These are phyloP conservation scores for Dothideomycetes sp. DNA, from an alignment of 2,329 filamentous ascomycete genomes.

Conservation along the genomic window DNA sequence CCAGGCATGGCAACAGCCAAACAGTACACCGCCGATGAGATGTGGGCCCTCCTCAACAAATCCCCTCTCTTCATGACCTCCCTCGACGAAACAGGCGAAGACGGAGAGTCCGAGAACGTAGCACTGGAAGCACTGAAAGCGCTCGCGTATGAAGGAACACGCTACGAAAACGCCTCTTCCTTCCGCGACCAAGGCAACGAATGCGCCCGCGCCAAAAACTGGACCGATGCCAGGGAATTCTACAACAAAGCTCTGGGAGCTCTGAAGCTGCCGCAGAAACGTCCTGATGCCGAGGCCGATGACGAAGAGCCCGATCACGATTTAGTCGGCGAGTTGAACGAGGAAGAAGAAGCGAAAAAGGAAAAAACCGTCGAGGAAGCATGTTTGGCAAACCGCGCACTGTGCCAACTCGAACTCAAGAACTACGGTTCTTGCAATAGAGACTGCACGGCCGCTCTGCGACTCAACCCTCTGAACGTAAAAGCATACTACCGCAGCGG, in stretches of 20 bases:
- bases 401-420: conserved; percentile 77
- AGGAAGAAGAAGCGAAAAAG: conserved; percentile 50
- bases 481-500: conserved; percentile 89
- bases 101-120: conserved; percentile 65
- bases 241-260: conserved; percentile 80
- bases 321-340: conserved; percentile 45
- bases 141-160: conserved; percentile 84
- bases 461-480: conserved; percentile 68
- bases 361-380: conserved; percentile 62
- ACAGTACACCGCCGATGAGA: conserved; percentile 49
- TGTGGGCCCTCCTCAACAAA: conserved; percentile 57
- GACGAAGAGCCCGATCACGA: conserved; percentile 33
- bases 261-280: conserved; percentile 51
- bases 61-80: conserved; percentile 93
- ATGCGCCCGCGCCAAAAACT: conserved; percentile 62
- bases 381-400: conserved; percentile 76
- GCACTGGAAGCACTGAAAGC: conserved; percentile 81
- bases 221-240: conserved; percentile 79
- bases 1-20: conserved; percentile 50
- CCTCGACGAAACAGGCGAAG: conserved; percentile 51
- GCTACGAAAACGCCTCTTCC: conserved; percentile 68
- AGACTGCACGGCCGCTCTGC: conserved; percentile 72
- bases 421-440: conserved; percentile 83
- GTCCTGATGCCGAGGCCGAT: conserved; percentile 36
- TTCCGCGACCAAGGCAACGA: conserved; percentile 95